Conservation (phyloP, 2,329 filamentous ascomycete species). For the Claviceps maximensis region DNA sequence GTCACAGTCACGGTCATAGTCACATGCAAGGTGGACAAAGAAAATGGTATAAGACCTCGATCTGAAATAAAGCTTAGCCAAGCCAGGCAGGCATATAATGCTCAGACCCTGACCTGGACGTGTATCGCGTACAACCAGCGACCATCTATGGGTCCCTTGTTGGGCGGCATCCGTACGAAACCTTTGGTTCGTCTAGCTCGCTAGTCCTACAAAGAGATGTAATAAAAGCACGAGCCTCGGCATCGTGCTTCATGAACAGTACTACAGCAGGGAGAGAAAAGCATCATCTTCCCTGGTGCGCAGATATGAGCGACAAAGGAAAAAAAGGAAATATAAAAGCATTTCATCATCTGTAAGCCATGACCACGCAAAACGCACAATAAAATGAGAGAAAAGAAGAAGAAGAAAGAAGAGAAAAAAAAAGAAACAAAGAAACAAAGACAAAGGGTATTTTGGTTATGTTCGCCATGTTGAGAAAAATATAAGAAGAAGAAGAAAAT, state of each 20-base stretch:
- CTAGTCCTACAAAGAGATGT: slow-evolving; percentile 10
- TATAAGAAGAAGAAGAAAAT: neutral
- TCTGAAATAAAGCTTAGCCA: slow-evolving; percentile 6
- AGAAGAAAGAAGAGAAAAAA: neutral
- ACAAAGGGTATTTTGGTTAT: slow-evolving; percentile 5
- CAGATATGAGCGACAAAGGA: slow-evolving; percentile 1
- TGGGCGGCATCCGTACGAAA: neutral
- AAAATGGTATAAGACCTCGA: slow-evolving; percentile 1
- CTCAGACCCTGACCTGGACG: slow-evolving; percentile 8
- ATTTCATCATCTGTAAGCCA: slow-evolving; percentile 14
- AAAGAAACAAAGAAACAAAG: neutral
- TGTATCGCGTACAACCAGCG: slow-evolving; percentile 10
- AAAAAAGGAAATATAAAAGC: slow-evolving; percentile 3
- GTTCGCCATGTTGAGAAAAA: slow-evolving; percentile 1
- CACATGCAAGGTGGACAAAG: too few species aligned
- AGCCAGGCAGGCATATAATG: neutral
- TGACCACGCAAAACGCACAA: slow-evolving; percentile 9
- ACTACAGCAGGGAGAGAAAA: slow-evolving; percentile 6
- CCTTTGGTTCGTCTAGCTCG: slow-evolving; percentile 5
- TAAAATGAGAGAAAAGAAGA: neutral
- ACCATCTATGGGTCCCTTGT: slow-evolving; percentile 5
- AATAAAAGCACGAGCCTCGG: slow-evolving; percentile 6
- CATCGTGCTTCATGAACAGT: slow-evolving; percentile 7
- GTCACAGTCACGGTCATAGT: too few species aligned
- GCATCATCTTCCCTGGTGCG: slow-evolving; percentile 2